Conservation (phyloP, 2,329 filamentous ascomycete species). For the Xylaria sp. region DNA sequence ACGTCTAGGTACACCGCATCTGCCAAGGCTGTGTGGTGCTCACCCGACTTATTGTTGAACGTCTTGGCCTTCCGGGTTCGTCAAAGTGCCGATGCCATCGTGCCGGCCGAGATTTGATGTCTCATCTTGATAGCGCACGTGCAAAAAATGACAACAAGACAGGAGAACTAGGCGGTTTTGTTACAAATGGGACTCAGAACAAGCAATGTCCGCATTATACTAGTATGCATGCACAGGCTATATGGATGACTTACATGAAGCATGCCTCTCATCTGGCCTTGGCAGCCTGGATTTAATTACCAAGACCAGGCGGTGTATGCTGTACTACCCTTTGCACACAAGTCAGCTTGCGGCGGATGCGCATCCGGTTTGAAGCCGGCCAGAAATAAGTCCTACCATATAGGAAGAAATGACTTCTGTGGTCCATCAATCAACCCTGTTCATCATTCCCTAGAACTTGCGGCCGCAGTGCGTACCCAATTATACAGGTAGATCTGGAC, state of each 20-base stretch:
- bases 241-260: constrained; percentile 14
- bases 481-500: not conserved
- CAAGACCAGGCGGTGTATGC: constrained; percentile 26
- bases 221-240: constrained; percentile 18
- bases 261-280: constrained; percentile 11
- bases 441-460: not conserved
- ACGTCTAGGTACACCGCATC: constrained; percentile 16
- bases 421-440: constrained; percentile 1
- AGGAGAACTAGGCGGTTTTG: not conserved
- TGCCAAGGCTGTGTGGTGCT: constrained; percentile 29
- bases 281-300: not conserved
- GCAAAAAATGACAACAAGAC: constrained; percentile 1
- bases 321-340: not conserved
- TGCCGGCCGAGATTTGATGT: constrained; percentile 5
- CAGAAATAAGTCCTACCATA: constrained; percentile 16
- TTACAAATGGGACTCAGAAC: constrained; percentile 1
- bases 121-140: constrained; percentile 4
- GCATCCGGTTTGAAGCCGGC: constrained; percentile 16
- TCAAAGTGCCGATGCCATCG: constrained; percentile 13
- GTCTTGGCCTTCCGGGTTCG: constrained; percentile 19
- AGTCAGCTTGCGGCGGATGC: constrained; percentile 8
- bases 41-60: constrained; percentile 11
- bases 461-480: not conserved
- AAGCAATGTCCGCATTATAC: constrained; percentile 9
- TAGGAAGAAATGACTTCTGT: not conserved